A percentile compares a stretch with the other conserved stretches of the same genome.
phyloP scores from a whole-genome alignment of 768 basidiomycete genomes.

The Leccinum obscurum region DNA sequence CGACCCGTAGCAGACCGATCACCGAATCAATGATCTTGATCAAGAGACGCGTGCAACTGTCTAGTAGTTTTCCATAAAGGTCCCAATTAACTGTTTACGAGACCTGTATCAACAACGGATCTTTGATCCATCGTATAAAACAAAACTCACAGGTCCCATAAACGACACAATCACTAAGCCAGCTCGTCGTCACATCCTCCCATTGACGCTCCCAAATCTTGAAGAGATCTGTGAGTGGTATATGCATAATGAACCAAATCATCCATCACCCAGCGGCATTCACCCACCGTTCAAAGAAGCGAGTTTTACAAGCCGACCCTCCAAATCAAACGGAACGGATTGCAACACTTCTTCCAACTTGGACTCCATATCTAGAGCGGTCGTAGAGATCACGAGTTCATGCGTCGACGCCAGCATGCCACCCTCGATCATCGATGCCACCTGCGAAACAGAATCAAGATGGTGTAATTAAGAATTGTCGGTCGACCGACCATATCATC shows the following conservation, averaged over 20 bases:
- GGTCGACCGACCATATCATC: constrained; percentile 53
- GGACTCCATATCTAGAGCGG: constrained; percentile 56
- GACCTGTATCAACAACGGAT: constrained; percentile 3
- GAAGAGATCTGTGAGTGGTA: constrained; percentile 25
- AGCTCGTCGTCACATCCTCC: constrained; percentile 21
- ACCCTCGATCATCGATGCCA: constrained; percentile 47
- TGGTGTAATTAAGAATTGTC: neutral
- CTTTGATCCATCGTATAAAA: neutral
- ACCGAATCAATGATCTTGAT: constrained; percentile 37
- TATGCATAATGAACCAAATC: neutral
- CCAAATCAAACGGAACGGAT: constrained; percentile 49
- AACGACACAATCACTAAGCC: constrained; percentile 26
- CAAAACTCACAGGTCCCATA: constrained; percentile 49
- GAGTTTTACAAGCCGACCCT: constrained; percentile 54
- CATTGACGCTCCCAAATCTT: constrained; percentile 24
- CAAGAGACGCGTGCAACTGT: constrained; percentile 41
- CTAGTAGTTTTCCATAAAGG: constrained; percentile 47
- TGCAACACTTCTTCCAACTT: constrained; percentile 49
- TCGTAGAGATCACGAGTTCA: constrained; percentile 51
- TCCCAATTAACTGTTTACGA: constrained; percentile 53
- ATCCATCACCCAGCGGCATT: constrained; percentile 13
- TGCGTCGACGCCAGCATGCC: constrained; percentile 41
- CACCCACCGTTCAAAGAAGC: constrained; percentile 48
- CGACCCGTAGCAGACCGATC: constrained; percentile 29
- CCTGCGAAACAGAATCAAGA: constrained; percentile 36